Base-by-base conservation (phyloP, 805 yeast genomes). In the Clavispora vitiphila region DNA sequence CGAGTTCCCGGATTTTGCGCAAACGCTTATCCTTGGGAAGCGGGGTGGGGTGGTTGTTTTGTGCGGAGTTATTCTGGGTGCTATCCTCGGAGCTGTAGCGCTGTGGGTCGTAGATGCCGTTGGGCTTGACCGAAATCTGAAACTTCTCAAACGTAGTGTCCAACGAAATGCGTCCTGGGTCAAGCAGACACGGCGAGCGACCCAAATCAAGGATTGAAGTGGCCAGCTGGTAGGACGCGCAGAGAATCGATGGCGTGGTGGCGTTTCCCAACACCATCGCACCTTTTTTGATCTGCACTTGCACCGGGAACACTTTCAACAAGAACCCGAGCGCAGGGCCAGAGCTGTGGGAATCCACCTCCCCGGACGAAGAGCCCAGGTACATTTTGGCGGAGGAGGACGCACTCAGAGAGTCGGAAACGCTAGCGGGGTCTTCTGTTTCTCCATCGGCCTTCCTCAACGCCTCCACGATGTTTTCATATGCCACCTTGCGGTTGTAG, bases 191-290 rank as follows among this genome's bases (percentile, higher is more conserved):
- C 8, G 74, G 73, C 0, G 80, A 60, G 11, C 63, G 63, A 3
- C 69, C 60, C 9, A 77, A 67, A 59, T 90, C 96, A 2, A 83
- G 44, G 0, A 69, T 41, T 0, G 88, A 89, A 11, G 63, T 62
- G 1, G 79, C 79, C 1, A 69, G 57, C 5, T 74, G 68, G 52
- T 73, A 83, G 8, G 88, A 80, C 4, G 75, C 67, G 3, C 88
- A 80, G 34, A 85, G 48, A 9, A 93, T 63, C 1, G 90, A 78
- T 1, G 93, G 82, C 0, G 96, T 88, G 12, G 78, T 73, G 44
- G 74, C 71, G 60, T 90, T 91, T 8, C 99, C 99, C 16, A 88
- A 54, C 1, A 87, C 83, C 21, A 87, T 37, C 0, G 96, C 83
- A 1, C 91, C 88, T 42, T 77, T 82, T 35, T 69, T 74, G 10